These are phyloP conservation scores for Capronia epimyces DNA, from an alignment of 2,329 filamentous ascomycete species.

Conservation along the genomic window DNA sequence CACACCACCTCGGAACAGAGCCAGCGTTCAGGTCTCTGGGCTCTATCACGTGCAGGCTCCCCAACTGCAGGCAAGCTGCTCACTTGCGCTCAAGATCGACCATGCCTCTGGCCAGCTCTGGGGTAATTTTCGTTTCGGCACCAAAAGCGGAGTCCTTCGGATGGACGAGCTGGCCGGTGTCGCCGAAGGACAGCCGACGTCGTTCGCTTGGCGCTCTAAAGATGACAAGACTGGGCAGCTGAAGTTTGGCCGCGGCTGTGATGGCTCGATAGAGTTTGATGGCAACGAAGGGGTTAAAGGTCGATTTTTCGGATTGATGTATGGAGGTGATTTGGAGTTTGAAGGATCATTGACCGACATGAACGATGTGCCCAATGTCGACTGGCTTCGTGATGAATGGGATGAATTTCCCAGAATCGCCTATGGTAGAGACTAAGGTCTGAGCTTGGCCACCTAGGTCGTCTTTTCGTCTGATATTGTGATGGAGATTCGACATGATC, in stretches of 20 bases:
- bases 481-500: no score
- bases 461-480: no score
- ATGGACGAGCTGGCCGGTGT: constrained; percentile 9
- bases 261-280: constrained; percentile 20
- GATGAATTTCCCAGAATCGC: constrained; percentile 18
- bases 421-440: constrained; percentile 13
- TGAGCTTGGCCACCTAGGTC: not conserved
- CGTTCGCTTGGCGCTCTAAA: constrained; percentile 17
- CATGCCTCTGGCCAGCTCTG: constrained; percentile 10
- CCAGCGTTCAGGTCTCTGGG: constrained; percentile 14
- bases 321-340: constrained; percentile 16
- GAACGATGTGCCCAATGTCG: constrained; percentile 3
- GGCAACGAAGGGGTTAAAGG: constrained; percentile 11
- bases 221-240: constrained; percentile 8
- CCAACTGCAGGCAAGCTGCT: not conserved
- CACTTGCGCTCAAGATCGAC: constrained; percentile 6
- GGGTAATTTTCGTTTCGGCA: constrained; percentile 12
- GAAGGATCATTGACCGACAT: constrained; percentile 7
- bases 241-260: constrained; percentile 19
- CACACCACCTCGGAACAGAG: not conserved
- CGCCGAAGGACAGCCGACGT: not conserved
- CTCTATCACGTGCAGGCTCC: constrained; percentile 11
- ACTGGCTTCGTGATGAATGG: constrained; percentile 13
- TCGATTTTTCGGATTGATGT: constrained; percentile 12
- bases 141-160: constrained; percentile 11